Evolutionary conservation across 371 early-diverging fungal genomes (phyloP).

Genomic region (Zancudomyces culisetae): DNA sequence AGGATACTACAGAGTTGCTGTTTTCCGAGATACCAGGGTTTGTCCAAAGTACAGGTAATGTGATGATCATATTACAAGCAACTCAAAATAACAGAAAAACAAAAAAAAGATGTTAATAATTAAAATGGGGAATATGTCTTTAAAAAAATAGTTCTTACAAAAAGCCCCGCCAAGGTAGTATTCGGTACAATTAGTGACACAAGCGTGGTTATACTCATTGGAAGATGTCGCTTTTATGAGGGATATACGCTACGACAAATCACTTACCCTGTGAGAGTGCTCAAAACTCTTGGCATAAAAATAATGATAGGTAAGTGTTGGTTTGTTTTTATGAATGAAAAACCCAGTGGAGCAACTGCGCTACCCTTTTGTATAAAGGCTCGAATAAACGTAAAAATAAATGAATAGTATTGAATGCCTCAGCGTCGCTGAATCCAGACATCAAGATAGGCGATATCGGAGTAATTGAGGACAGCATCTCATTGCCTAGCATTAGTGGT

Average conservation of each 20-base stretch:
- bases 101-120: neutral
- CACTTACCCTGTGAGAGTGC: conserved; percentile 74
- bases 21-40: conserved; percentile 75
- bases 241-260: conserved; percentile 62
- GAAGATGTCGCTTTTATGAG: conserved; percentile 72
- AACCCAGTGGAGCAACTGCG: no score
- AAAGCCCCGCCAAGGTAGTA: conserved; percentile 64
- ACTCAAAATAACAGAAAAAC: no score
- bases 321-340: no score
- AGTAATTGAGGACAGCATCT: conserved; percentile 73
- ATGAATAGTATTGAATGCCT: conserved; percentile 68
- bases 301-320: conserved; percentile 25
- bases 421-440: conserved; percentile 57
- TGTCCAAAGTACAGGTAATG: conserved; percentile 56
- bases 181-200: conserved; percentile 64
- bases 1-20: conserved; percentile 36
- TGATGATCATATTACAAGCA: no score
- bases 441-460: conserved; percentile 74
- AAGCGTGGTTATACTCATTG: conserved; percentile 60
- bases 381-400: neutral
- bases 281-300: conserved; percentile 62
- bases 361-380: no score
- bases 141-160: conserved; percentile 45
- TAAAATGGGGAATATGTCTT: neutral
- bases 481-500: conserved; percentile 63